Conservation (phyloP, 164 flowering plant species). For the Cinnamomum micranthum region DNA sequence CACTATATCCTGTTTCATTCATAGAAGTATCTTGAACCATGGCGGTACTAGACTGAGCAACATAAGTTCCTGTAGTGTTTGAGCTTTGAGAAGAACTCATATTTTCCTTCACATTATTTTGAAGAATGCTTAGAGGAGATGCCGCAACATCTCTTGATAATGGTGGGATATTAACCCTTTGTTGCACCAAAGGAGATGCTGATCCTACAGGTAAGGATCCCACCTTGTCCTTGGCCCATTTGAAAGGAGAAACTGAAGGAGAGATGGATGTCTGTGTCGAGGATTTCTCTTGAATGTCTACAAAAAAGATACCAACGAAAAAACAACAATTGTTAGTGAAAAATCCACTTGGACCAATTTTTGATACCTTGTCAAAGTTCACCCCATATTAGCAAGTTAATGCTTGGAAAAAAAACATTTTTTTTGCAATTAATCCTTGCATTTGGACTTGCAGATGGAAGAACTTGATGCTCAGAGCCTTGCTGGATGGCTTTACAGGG, state of each 20-base stretch:
- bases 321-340: neutral
- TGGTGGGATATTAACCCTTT: conserved; percentile 7
- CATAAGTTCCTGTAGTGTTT: conserved; percentile 10
- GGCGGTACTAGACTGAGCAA: conserved; percentile 14
- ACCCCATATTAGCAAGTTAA: too few relatives aligned
- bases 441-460: too few relatives aligned
- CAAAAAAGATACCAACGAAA: conserved; percentile 6
- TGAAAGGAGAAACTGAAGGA: conserved; percentile 27
- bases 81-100: conserved; percentile 19
- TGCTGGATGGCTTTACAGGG: too few relatives aligned
- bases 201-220: conserved; percentile 17
- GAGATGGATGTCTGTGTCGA: conserved; percentile 25
- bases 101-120: conserved; percentile 15
- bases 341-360: too few relatives aligned
- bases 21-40: conserved; percentile 11
- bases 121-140: conserved; percentile 15
- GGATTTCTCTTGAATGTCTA: conserved; percentile 29
- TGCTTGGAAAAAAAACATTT: too few relatives aligned
- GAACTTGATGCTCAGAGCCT: too few relatives aligned
- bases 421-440: too few relatives aligned
- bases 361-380: too few relatives aligned
- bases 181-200: conserved; percentile 25
- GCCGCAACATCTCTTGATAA: conserved; percentile 14
- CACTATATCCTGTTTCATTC: conserved; percentile 16
- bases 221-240: conserved; percentile 25